Evolutionary conservation across 2,329 filamentous ascomycete genomes (phyloP), one percentile per base, ranked within the genome.

Genomic region (Fonsecaea erecta): DNA sequence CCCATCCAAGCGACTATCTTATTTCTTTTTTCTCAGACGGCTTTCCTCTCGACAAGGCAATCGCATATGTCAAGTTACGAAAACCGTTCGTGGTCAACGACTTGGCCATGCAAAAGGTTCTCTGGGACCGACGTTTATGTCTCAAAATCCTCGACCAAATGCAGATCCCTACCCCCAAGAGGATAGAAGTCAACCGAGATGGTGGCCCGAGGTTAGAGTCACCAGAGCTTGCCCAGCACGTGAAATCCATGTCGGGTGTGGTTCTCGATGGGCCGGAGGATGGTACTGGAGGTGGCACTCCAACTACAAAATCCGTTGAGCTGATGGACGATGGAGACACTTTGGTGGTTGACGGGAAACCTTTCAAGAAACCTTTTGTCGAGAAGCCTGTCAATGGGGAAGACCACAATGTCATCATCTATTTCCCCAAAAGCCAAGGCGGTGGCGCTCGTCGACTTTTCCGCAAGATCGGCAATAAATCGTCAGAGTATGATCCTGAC

Each of bases 21-120:
- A 97, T 99, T 74, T 97, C 93, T 2, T 99, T 99, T 80, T 99
- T 98, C 78, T 98, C 94, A 0, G 94, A 97, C 76, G 95, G 95
- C 0, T 99, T 99, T 71, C 95, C 95, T 0, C 81, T 99, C 53
- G 93, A 98, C 71, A 99, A 99, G 76, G 95, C 96, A 4, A 96
- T 99, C 72, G 92, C 93, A 35, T 99, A 99, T 77, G 92, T 93
- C 67, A 92, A 93, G 74, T 86, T 96, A 11, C 88, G 95, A 62
- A 96, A 96, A 75, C 95, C 95, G 0, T 98, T 97, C 73, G 97
- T 94, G 75, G 93, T 99, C 74, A 99, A 99, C 75, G 94, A 99
- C 77, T 83, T 99, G 51, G 91, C 93, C 0, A 97, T 99, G 92
- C 95, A 99, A 77, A 93, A 96, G 77, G 88, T 99, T 5, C 82